Base-by-base conservation (phyloP, 2,329 filamentous ascomycete species). In the Ceratocystiopsis minuta region DNA sequence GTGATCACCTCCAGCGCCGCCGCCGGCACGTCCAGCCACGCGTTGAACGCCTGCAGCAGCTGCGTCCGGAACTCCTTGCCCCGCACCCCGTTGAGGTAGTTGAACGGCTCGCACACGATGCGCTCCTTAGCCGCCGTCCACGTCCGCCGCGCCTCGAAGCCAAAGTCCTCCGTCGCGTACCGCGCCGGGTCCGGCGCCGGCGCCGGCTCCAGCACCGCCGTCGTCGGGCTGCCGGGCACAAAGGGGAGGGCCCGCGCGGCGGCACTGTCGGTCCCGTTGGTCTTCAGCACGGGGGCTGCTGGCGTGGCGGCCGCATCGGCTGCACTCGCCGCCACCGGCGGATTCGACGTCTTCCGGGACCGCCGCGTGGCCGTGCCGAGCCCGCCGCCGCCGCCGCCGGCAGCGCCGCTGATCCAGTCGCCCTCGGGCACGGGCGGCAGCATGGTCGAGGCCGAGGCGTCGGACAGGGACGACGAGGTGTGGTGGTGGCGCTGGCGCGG, bases 1-100 rank as follows among this genome's bases (percentile, higher is more conserved):
- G 79, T 87, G 53, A 92, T 88, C 46, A 86, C 66, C 36, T 72
- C 70, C 43, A 92, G 67, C 50, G 73, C 75, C 45, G 75, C 68
- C 10, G 67, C 57, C 0, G 84, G 83, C 16, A 92, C 82, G 43
- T 80, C 67, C 15, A 92, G 64, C 78, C 80, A 87, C 40, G 69
- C 68, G 55, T 92, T 85, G 66, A 92, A 92, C 36, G 83, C 79
- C 36, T 68, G 71, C 53, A 92, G 85, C 52, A 88, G 67, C 60
- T 83, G 78, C 37, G 78, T 71, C 49, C 86, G 76, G 54, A 93
- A 81, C 58, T 90, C 82, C 60, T 92, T 90, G 49, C 85, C 85
- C 0, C 83, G 82, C 48, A 86, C 78, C 37, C 72, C 71, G 52
- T 77, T 71, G 47, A 90, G 68, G 57, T 93, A 92, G 54, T 88